Percentiles rank a stretch among this genome's conserved stretches.
Conservation (phyloP, 140 eudicot species). For the Cichorium intybus region DNA sequence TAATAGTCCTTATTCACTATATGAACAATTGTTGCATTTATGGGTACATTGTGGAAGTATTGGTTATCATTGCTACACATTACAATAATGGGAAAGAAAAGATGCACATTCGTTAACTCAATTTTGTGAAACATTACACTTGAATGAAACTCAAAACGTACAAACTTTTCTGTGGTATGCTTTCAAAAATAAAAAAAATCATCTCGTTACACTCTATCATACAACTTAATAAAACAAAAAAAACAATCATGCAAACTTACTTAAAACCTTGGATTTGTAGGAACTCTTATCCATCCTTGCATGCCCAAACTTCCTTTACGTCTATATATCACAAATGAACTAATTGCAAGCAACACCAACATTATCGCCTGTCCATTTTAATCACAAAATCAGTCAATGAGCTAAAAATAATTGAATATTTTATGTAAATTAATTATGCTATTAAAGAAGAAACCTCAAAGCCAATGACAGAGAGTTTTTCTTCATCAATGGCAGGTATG, state of each 20-base stretch:
- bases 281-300: conserved; percentile 59
- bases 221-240: background rate
- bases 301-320: conserved; percentile 43
- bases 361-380: conserved; percentile 51
- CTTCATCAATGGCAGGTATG: conserved; percentile 73
- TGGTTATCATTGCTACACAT: no score
- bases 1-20: no score
- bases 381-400: background rate
- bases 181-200: background rate
- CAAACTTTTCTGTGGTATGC: conserved; percentile 8
- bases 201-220: conserved; percentile 18
- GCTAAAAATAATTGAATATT: no score
- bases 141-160: background rate
- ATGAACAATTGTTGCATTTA: no score
- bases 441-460: conserved; percentile 68
- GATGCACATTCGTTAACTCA: background rate
- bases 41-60: no score
- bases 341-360: conserved; percentile 58
- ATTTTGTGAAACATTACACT: background rate
- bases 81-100: no score
- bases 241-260: background rate
- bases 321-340: conserved; percentile 57
- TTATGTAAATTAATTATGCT: background rate
- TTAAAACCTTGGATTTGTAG: conserved; percentile 69
- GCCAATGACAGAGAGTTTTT: conserved; percentile 71